Percentiles rank a stretch among this genome's conserved stretches.
Conservation (phyloP, 805 yeast genomes). For the Yarrowia keelungensis region DNA sequence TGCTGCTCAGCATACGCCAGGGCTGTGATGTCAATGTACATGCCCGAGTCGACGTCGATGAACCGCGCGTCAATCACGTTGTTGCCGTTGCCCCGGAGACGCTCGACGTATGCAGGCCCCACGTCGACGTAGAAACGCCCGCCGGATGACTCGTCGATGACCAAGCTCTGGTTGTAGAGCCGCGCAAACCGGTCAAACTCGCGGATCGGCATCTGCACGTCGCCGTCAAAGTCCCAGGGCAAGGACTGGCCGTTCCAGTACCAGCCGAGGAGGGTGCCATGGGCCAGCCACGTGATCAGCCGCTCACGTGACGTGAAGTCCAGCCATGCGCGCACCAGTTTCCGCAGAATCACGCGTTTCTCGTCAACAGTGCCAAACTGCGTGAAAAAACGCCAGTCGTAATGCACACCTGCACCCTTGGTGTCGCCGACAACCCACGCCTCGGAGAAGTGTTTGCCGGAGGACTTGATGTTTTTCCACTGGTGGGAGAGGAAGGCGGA, state of each 20-base stretch:
- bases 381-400: slow-evolving; percentile 74
- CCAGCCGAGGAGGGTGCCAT: slow-evolving; percentile 60
- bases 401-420: slow-evolving; percentile 47
- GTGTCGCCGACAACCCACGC: slow-evolving; percentile 12
- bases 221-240: slow-evolving; percentile 62
- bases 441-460: slow-evolving; percentile 35
- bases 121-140: slow-evolving; percentile 53
- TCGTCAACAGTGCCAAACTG: slow-evolving; percentile 51
- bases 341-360: slow-evolving; percentile 57
- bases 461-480: slow-evolving; percentile 6
- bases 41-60: slow-evolving; percentile 65
- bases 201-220: slow-evolving; percentile 59
- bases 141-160: slow-evolving; percentile 51
- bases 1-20: slow-evolving; percentile 47
- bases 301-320: slow-evolving; percentile 55
- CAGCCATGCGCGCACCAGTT: slow-evolving; percentile 56
- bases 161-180: slow-evolving; percentile 57
- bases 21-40: slow-evolving; percentile 66
- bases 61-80: slow-evolving; percentile 64
- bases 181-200: slow-evolving; percentile 57
- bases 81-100: slow-evolving; percentile 57
- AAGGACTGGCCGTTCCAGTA: slow-evolving; percentile 57
- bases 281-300: slow-evolving; percentile 57
- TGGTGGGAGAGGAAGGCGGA: background rate
- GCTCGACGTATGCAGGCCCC: slow-evolving; percentile 58